Evolutionary conservation across 108 stramenopile genomes (phyloP).

Genomic region (Skeletonema tropicum): DNA sequence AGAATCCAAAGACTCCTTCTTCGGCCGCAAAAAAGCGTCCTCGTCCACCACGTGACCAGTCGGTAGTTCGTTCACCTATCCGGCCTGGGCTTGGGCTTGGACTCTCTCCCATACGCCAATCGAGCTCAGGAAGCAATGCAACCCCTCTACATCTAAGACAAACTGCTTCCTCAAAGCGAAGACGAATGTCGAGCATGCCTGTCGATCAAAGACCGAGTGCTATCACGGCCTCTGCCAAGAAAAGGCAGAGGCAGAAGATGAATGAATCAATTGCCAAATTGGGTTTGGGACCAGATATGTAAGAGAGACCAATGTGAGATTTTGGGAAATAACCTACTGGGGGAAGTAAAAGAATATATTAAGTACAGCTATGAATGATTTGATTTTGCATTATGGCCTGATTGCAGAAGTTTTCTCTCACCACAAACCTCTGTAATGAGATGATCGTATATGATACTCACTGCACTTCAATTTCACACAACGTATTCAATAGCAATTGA

Average conservation of each 20-base stretch:
- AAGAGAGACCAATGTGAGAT: background rate
- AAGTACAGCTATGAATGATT: background rate
- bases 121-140: background rate
- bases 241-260: conserved; percentile 35
- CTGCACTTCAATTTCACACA: conserved; percentile 1
- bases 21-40: background rate
- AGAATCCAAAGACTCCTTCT: background rate
- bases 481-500: conserved; percentile 8
- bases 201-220: conserved; percentile 3
- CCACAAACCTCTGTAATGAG: too few species aligned
- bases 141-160: conserved; percentile 10
- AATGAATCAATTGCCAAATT: conserved; percentile 7
- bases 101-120: background rate
- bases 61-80: background rate
- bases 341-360: background rate
- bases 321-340: background rate
- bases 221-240: conserved; percentile 33
- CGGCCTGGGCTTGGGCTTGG: conserved; percentile 1
- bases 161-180: conserved; percentile 26
- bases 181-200: conserved; percentile 9
- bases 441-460: too few species aligned
- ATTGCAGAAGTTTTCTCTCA: background rate
- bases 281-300: background rate
- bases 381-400: background rate
- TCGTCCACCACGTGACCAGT: background rate